Base-by-base conservation (phyloP, 805 yeast species). In the Metschnikowia bowlesiae region DNA sequence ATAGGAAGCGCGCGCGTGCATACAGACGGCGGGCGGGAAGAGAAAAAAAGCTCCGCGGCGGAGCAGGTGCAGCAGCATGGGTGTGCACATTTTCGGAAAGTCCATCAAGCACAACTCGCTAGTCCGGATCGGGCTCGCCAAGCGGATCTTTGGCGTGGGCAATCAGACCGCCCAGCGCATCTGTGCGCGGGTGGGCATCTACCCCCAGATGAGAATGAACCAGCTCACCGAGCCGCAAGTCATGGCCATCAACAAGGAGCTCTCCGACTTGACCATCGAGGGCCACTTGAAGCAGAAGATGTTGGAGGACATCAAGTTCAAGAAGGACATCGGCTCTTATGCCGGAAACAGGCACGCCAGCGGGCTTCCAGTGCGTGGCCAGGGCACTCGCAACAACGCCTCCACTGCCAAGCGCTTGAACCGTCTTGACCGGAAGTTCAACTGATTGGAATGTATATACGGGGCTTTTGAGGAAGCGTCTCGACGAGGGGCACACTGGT, bases 191-290 rank as follows among this genome's bases (percentile, higher is more conserved):
- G 81, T 92, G 22, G 97, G 96, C 9, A 80, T 94, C 52, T 92
- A 91, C 63, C 98, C 98, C 42, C 76, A 80, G 65, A 91, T 92
- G 96, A 82, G 96, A 70, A 85, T 91, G 87, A 94, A 88, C 66
- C 96, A 94, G 69, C 79, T 94, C 36, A 75, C 86, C 30, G 98
- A 94, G 69, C 87, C 89, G 29, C 96, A 90, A 61, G 78, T 90
- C 41, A 79, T 92, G 81, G 82, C 87, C 34, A 75, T 94, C 41
- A 86, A 96, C 36, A 92, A 90, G 66, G 97, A 94, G 66, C 75
- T 94, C 44, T 82, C 95, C 1, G 85, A 82, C 38, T 76, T 87
- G 78, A 81, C 87, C 9, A 86, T 92, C 45, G 98, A 91, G 63
- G 89, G 89, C 45, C 85, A 81, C 57, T 81, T 87, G 56, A 74